Evolutionary conservation across 768 basidiomycete species (phyloP).

Genomic region (Phaffia tasmanica): DNA sequence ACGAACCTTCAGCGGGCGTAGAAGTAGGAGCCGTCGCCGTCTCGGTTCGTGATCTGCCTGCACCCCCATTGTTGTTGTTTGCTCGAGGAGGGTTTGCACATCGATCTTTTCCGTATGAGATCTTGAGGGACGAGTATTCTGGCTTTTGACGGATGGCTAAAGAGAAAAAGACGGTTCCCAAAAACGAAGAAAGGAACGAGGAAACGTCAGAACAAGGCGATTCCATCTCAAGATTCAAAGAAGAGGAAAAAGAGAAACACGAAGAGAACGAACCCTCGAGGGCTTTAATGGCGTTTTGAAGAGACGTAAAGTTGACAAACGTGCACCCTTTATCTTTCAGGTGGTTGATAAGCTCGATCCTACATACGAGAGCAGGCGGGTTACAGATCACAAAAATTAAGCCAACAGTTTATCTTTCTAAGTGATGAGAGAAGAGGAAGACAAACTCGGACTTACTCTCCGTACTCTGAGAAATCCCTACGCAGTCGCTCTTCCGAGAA

Average conservation of each 20-base stretch:
- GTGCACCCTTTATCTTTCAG: conserved; percentile 64
- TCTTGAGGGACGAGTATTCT: conserved; percentile 77
- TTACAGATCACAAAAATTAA: neutral
- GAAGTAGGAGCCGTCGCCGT: neutral
- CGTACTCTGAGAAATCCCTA: conserved; percentile 82
- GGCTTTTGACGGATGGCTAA: conserved; percentile 48
- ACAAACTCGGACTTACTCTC: conserved; percentile 24
- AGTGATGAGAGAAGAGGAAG: neutral
- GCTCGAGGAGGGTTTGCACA: conserved; percentile 51
- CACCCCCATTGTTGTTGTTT: neutral
- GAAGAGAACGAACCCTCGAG: conserved; percentile 58
- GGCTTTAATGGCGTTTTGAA: conserved; percentile 94
- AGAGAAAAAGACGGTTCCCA: neutral
- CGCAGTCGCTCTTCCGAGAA: conserved; percentile 83
- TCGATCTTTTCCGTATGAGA: conserved; percentile 90
- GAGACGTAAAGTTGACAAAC: conserved; percentile 86
- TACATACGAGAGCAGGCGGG: conserved; percentile 2
- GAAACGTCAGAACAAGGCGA: neutral
- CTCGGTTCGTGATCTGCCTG: neutral
- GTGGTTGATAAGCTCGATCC: conserved; percentile 23
- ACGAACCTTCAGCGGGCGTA: neutral
- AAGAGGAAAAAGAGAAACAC: neutral
- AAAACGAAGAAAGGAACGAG: neutral
- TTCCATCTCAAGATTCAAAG: too few relatives aligned
- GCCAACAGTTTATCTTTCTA: neutral